Evolutionary conservation across 768 basidiomycete species (phyloP), one percentile per base, ranked within the genome.

Genomic region (Pulveroboletus sp.): DNA sequence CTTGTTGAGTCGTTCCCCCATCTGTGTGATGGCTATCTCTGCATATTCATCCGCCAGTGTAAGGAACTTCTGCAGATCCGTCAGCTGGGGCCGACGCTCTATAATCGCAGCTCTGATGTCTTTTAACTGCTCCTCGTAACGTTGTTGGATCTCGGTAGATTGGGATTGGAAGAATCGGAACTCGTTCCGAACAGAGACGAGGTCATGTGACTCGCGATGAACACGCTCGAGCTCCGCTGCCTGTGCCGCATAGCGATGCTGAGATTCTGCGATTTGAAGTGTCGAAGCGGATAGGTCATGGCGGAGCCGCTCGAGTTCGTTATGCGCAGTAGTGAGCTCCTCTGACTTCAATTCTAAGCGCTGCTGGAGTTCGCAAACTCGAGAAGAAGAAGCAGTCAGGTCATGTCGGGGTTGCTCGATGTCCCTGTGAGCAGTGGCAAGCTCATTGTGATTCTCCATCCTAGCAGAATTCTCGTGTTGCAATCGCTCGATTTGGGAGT

Each of bases 131-230:
- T n/a, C n/a, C n/a, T n/a, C n/a, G n/a, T n/a, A n/a, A 67, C 20
- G 53, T 40, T 6, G 34, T 17, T 36, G 36, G 13, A 45, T 43
- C 17, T 55, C 43, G 44, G 49, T 20, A 2, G 43, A 42, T 27
- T 53, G 32, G n/a, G 51, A 54, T 14, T 45, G 46, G 47, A 54
- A 54, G 12, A 53, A 43, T 16, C 54, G 42, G 32, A 47, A 43
- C 7, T 40, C 20, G 9, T n/a, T n/a, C n/a, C n/a, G n/a, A n/a
- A n/a, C n/a, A n/a, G n/a, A n/a, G n/a, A n/a, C n/a, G n/a, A n/a
- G n/a, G n/a, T n/a, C n/a, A n/a, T n/a, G n/a, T n/a, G n/a, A n/a
- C n/a, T n/a, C n/a, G n/a, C n/a, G n/a, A n/a, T 40, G 52, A 17
- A 52, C 39, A 2, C 37, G 43, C 1, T 33, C 48, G 33, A 56